These are phyloP conservation scores for Lichtheimia corymbifera DNA, from an alignment of 371 early-diverging fungal genomes.

Conservation along the genomic window DNA sequence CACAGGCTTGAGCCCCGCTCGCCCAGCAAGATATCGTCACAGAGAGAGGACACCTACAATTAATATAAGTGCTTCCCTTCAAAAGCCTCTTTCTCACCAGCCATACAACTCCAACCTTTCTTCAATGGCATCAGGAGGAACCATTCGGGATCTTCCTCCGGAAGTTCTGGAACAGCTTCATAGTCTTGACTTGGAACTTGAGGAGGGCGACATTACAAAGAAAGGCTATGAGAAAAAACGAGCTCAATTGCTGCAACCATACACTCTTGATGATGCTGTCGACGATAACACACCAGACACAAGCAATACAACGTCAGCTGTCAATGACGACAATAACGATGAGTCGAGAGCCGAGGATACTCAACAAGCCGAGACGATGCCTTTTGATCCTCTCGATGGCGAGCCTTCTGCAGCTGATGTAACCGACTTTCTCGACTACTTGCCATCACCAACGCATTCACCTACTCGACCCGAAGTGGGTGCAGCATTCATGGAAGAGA, in stretches of 20 bases:
- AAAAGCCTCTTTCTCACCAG: background rate
- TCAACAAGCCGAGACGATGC: background rate
- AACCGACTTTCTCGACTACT: slow-evolving; percentile 35
- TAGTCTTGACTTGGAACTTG: slow-evolving; percentile 56
- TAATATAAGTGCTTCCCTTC: background rate
- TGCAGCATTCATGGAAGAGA: slow-evolving; percentile 18
- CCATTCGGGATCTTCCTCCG: slow-evolving; percentile 35
- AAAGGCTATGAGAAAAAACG: slow-evolving; percentile 70
- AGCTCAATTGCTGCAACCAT: slow-evolving; percentile 28
- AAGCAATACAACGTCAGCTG: background rate
- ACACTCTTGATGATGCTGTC: slow-evolving; percentile 5
- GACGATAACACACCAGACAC: background rate
- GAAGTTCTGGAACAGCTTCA: slow-evolving; percentile 47
- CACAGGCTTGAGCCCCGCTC: no score
- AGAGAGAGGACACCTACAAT: no score
- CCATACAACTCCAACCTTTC: background rate
- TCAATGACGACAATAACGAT: background rate
- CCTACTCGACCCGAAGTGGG: slow-evolving; percentile 21
- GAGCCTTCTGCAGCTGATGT: slow-evolving; percentile 42
- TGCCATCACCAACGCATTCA: slow-evolving; percentile 40
- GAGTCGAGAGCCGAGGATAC: slow-evolving; percentile 3
- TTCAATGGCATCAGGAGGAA: slow-evolving; percentile 18
- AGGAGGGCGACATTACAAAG: slow-evolving; percentile 69
- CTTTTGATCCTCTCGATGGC: slow-evolving; percentile 19
- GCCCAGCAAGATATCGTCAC: no score